Conservation (phyloP, 192 early-diverging fungal genomes). For the Coemansia sp. region DNA sequence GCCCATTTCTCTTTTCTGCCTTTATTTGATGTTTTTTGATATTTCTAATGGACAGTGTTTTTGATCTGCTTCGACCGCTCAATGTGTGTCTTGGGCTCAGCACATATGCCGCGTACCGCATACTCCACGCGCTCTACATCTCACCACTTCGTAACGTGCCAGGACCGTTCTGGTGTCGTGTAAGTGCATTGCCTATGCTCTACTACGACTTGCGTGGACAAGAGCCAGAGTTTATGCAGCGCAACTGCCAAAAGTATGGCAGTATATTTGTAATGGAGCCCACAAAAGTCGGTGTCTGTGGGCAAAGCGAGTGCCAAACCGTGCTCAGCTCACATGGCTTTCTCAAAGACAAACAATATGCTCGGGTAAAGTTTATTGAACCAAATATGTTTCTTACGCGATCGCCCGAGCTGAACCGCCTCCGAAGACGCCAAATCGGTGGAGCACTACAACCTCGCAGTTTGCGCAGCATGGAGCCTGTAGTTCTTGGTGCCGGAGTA, state of each 20-base stretch:
- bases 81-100: slow-evolving; percentile 23
- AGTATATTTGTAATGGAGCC: slow-evolving; percentile 41
- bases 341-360: slow-evolving; percentile 33
- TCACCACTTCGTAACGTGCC: slow-evolving; percentile 46
- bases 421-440: slow-evolving; percentile 36
- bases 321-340: slow-evolving; percentile 43
- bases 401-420: slow-evolving; percentile 36
- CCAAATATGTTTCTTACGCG: slow-evolving; percentile 42
- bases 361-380: slow-evolving; percentile 29
- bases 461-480: slow-evolving; percentile 36
- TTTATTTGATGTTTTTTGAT: no score
- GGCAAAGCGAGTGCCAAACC: slow-evolving; percentile 21
- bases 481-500: no score
- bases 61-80: slow-evolving; percentile 14
- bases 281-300: slow-evolving; percentile 26
- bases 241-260: slow-evolving; percentile 39
- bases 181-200: slow-evolving; percentile 33
- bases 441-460: slow-evolving; percentile 20
- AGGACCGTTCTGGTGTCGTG: slow-evolving; percentile 36
- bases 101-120: slow-evolving; percentile 23
- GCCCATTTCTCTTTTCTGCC: no score
- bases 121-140: slow-evolving; percentile 32
- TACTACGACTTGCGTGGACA: slow-evolving; percentile 27
- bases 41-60: neutral
- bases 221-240: slow-evolving; percentile 36